Base-by-base conservation (phyloP, 1,139 yeast genomes). In the Pichia sp. region DNA sequence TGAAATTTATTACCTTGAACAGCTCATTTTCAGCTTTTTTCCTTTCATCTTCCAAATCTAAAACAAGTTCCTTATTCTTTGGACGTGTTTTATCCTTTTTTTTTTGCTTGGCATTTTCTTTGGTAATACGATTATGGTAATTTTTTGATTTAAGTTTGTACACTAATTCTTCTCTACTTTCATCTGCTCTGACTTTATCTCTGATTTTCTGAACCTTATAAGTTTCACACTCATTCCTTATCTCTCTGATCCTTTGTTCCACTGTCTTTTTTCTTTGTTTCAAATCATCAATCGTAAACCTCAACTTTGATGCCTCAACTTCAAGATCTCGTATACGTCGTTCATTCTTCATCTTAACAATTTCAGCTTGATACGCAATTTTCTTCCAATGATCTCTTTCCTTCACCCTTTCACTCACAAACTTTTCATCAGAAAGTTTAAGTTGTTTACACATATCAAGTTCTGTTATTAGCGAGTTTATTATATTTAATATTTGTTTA, bases 131-230 rank as follows among this genome's bases (percentile, higher is more conserved):
- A 3, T n/a, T 21, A 16, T 9, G 22, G 3, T 18, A 31, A n/a
- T 26, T 46, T 41, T 25, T 41, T 8, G 22, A 26, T 41, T 46
- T 41, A 3, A 41, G 25, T 9, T 43, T 48, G 13, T 22, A 26
- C 9, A 47, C 21, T 21, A 34, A 45, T 12, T 49, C 45, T n/a
- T 31, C 50, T 19, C 37, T 54, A 25, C 50, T 62, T 62, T 83
- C 69, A 58, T 79, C 73, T 40, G 73, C 67, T 61, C 87, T 72
- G 52, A 83, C 61, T 47, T 73, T 77, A 25, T 80, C 83, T 49
- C 52, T 22, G 10, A 36, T 31, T 3, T 34, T 44, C 40, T 45
- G 52, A 18, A 18, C 19, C 21, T 37, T 50, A 22, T 46, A 50
- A 1, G 40, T 31, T 16, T 47, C 47, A 51, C 53, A 51, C 13